Conservation (phyloP, 306 rosid species). For the Mimosa bimucronata region DNA sequence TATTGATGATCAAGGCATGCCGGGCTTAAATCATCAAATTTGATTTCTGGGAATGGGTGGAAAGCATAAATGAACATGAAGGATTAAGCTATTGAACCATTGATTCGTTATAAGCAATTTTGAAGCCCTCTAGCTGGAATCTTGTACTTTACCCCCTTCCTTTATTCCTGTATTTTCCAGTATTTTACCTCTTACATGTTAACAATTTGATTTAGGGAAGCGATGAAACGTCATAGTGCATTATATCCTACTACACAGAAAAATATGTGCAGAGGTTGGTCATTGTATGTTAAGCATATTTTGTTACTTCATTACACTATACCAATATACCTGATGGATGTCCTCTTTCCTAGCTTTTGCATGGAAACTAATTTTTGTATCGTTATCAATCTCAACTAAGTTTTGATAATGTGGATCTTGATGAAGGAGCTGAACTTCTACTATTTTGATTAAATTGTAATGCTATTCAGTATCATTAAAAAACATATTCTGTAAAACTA, state of each 20-base stretch:
- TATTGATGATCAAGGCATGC: constrained; percentile 17
- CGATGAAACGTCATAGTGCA: neutral
- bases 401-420: no score
- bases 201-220: neutral
- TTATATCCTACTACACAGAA: neutral
- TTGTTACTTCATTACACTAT: no score
- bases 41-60: neutral
- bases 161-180: no score
- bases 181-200: neutral
- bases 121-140: neutral
- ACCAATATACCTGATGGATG: neutral
- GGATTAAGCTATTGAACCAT: neutral
- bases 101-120: neutral
- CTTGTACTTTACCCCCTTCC: neutral
- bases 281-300: neutral
- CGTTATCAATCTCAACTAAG: no score
- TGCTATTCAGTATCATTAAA: no score
- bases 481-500: no score
- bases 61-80: neutral
- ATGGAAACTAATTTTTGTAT: no score
- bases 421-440: no score
- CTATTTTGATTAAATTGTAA: no score
- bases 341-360: neutral
- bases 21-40: neutral
- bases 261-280: neutral